Evolutionary conservation across 2,329 filamentous ascomycete species (phyloP), one percentile per base, ranked within the genome.

Genomic region (Nannizzia gypsea): DNA sequence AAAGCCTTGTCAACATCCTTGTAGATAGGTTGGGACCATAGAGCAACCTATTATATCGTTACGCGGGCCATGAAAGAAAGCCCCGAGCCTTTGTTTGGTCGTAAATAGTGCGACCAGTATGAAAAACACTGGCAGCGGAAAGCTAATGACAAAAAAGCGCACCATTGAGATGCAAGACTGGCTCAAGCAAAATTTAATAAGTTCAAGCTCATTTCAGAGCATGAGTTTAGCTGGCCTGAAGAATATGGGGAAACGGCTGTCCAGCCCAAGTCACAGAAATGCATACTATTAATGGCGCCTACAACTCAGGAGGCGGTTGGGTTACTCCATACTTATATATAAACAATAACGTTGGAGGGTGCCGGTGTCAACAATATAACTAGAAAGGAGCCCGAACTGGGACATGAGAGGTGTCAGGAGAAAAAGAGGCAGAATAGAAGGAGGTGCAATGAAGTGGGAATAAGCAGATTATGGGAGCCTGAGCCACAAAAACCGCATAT

Each of bases 11-110:
- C 13, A 11, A 50, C 11, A 50, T 24, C 44, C 44, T 24, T 50
- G 44, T 50, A 20, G 44, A 15, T 24, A 2, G 40, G 13, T 54
- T 15, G 50, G 31, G 11, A 26, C 26, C 28, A 13, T 31, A 28
- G 15, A n/a, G n/a, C 50, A 54, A 34, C 50, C 50, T 31, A 54
- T 54, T 31, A 54, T 34, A 17, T 54, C 34, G 24, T 54, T 54
- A 54, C 50, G 50, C 34, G 50, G 50, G 50, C 50, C 15, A 34
- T 54, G 26, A 54, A 54, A 54, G 50, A 54, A 54, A 54, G 34
- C 31, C 13, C 50, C 50, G 50, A 20, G 26, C 28, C 50, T 54
- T 54, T 54, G 50, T 54, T 26, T 54, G 50, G 26, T 9, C 28
- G 13, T 52, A 34, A 54, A 54, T 31, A 17, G 50, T 26, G 50